These are phyloP conservation scores for Bullera alba DNA, from an alignment of 768 basidiomycete genomes.

Conservation along the genomic window DNA sequence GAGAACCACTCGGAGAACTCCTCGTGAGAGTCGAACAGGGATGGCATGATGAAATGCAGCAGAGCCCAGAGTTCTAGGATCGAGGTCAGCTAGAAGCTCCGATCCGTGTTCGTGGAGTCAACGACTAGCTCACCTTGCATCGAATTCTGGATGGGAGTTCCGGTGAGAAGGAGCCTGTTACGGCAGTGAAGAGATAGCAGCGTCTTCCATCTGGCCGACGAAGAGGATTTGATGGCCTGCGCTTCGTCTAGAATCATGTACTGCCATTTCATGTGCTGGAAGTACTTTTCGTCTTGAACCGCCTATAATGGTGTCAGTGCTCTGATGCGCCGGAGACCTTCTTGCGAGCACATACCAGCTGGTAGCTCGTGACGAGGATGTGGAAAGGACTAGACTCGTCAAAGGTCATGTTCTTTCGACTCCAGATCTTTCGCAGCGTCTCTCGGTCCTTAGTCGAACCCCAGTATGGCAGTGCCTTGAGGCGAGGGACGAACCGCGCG, in stretches of 20 bases:
- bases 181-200: constrained; percentile 90
- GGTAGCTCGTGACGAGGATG: constrained; percentile 93
- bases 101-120: background rate
- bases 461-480: constrained; percentile 97
- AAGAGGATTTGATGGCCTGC: constrained; percentile 97
- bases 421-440: constrained; percentile 94
- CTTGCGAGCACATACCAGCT: constrained; percentile 71
- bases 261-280: constrained; percentile 97
- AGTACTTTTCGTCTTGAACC: constrained; percentile 94
- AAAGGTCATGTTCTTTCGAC: constrained; percentile 92
- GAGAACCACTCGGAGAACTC: constrained; percentile 99
- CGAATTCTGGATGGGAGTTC: constrained; percentile 97
- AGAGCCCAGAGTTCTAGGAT: constrained; percentile 90
- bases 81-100: constrained; percentile 1
- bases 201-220: constrained; percentile 94
- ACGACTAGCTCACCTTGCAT: constrained; percentile 73
- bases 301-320: constrained; percentile 51
- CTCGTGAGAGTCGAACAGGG: constrained; percentile 95
- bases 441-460: constrained; percentile 93
- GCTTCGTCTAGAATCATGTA: constrained; percentile 99
- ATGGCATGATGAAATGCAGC: constrained; percentile 99
- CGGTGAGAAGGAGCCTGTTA: constrained; percentile 87
- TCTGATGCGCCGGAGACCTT: background rate
- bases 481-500: constrained; percentile 82
- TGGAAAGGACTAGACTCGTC: constrained; percentile 94